Percentiles rank a stretch among this genome's conserved stretches.
Evolutionary conservation across 805 yeast species (phyloP).

Genomic region (Cephaloascus albidus): DNA sequence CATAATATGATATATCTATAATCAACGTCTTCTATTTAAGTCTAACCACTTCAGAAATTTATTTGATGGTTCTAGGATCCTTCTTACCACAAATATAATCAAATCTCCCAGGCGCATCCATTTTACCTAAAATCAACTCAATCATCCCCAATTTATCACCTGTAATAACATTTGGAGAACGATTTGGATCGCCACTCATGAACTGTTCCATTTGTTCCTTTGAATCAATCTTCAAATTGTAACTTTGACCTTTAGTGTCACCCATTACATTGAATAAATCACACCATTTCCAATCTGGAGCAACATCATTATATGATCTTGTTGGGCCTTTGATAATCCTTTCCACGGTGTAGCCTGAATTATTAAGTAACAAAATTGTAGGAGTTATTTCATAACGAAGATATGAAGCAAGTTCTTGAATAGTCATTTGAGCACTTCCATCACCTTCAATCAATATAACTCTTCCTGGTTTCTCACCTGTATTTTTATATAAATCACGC

Average conservation of each 20-base stretch:
- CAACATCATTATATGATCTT: constrained; percentile 73
- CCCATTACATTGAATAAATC: constrained; percentile 60
- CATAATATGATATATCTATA: too few relatives aligned
- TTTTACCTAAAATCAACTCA: constrained; percentile 9
- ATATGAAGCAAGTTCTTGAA: constrained; percentile 70
- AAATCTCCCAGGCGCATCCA: constrained; percentile 10
- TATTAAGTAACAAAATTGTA: constrained; percentile 67
- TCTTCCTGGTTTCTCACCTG: constrained; percentile 33
- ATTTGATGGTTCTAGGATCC: too few relatives aligned
- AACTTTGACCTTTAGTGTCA: constrained; percentile 11
- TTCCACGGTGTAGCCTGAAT: constrained; percentile 86
- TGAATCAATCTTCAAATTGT: background rate
- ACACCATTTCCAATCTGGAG: constrained; percentile 78
- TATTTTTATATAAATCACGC: constrained; percentile 30
- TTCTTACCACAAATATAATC: background rate
- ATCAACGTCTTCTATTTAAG: too few relatives aligned
- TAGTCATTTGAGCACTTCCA: constrained; percentile 92
- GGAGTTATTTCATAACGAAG: constrained; percentile 54
- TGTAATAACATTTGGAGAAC: too few relatives aligned
- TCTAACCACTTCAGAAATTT: too few relatives aligned
- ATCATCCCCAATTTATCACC: constrained; percentile 8
- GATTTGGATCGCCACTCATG: too few relatives aligned
- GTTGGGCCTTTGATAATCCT: constrained; percentile 74
- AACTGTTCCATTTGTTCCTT: background rate
- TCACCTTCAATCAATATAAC: constrained; percentile 79